Evolutionary conservation across 192 early-diverging fungal genomes (phyloP).

Genomic region (Backusella westeae): DNA sequence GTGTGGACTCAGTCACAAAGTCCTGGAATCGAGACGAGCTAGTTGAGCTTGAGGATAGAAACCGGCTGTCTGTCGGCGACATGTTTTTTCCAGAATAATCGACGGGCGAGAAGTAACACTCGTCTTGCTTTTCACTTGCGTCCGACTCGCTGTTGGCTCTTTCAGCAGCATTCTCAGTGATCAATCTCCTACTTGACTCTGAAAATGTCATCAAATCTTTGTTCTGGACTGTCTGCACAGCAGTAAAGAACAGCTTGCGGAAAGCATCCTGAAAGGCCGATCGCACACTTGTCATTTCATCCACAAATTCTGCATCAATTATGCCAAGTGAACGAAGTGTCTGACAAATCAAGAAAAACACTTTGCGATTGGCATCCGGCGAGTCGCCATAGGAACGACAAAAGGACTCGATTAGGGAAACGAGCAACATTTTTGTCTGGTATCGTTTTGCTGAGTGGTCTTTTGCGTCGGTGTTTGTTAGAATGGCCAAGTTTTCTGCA

Average conservation of each 20-base stretch:
- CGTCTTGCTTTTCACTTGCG: neutral
- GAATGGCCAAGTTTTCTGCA: neutral
- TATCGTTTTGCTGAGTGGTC: conserved; percentile 21
- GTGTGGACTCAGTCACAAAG: neutral
- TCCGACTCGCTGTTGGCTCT: neutral
- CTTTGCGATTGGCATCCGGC: conserved; percentile 76
- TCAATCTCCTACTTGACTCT: neutral
- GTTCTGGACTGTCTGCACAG: conserved; percentile 65
- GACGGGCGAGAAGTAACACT: neutral
- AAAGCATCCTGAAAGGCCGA: conserved; percentile 87
- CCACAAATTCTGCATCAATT: conserved; percentile 61
- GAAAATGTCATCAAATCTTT: conserved; percentile 27
- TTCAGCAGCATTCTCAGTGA: conserved; percentile 6
- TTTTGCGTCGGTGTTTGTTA: neutral
- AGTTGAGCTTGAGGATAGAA: neutral
- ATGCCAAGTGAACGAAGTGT: conserved; percentile 85
- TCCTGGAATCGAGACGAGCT: neutral
- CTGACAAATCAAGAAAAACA: conserved; percentile 89
- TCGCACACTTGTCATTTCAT: conserved; percentile 78
- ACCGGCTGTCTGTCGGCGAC: neutral
- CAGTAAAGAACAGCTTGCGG: conserved; percentile 75
- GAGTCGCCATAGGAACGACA: conserved; percentile 85
- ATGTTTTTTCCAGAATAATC: conserved; percentile 1
- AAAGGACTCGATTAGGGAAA: conserved; percentile 89
- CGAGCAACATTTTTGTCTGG: conserved; percentile 82